Percentiles rank a stretch among this genome's conserved stretches.
Evolutionary conservation across 2,329 filamentous ascomycete genomes (phyloP).

Genomic region (Alternaria sp.): DNA sequence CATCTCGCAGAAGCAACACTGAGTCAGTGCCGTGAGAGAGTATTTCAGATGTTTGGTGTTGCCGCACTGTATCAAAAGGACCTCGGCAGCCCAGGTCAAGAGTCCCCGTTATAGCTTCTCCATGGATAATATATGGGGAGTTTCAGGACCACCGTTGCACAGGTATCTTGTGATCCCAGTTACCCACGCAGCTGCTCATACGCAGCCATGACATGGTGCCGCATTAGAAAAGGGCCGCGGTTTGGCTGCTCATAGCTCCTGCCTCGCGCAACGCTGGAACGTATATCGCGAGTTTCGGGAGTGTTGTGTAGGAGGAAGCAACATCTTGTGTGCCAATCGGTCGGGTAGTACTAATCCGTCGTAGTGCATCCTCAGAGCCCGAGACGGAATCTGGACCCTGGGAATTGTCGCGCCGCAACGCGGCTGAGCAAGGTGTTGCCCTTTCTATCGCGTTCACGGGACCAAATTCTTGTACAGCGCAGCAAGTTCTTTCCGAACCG

Average conservation of each 20-base stretch:
- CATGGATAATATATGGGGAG: not conserved
- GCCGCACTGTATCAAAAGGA: not conserved
- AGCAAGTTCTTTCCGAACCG: not conserved
- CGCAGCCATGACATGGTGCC: not conserved
- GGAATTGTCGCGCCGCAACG: not conserved
- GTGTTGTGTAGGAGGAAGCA: not conserved
- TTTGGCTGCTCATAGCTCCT: not conserved
- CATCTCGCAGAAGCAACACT: not conserved
- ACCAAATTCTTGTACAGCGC: not conserved
- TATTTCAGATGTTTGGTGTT: not conserved
- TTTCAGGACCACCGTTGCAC: not conserved
- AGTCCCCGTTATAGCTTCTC: not conserved
- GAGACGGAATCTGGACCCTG: conserved; percentile 7
- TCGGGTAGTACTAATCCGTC: not conserved
- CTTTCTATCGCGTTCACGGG: not conserved
- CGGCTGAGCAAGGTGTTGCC: not conserved
- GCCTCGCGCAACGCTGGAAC: not conserved
- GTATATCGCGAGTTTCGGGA: not conserved
- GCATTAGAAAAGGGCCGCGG: not conserved
- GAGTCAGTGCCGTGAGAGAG: not conserved
- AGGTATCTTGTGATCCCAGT: not conserved
- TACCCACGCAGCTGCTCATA: not conserved
- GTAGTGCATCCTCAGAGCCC: not conserved
- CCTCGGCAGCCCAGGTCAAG: not conserved
- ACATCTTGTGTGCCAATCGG: not conserved